These are phyloP conservation scores for Epichloe uncinata DNA, from an alignment of 2,329 filamentous ascomycete species.

Conservation along the genomic window DNA sequence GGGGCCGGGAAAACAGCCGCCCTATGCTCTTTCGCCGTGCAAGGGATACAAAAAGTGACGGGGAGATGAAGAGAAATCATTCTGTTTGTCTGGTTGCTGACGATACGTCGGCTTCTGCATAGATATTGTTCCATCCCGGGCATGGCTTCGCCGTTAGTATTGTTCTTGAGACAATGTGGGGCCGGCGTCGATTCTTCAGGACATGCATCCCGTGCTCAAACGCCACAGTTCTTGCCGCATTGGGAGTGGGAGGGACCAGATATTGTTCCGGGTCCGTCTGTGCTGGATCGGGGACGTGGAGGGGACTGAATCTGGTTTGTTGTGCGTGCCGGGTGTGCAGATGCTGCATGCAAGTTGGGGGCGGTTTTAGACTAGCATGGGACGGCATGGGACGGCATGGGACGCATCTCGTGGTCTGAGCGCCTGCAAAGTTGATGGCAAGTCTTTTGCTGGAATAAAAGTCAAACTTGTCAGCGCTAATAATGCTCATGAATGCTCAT, in stretches of 20 bases:
- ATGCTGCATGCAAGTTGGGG: not conserved
- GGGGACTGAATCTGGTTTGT: no score
- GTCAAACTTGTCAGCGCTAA: not conserved
- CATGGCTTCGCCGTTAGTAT: slow-evolving; percentile 20
- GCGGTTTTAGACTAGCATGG: not conserved
- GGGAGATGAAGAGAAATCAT: not conserved
- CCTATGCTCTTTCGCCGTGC: no score
- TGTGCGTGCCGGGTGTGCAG: no score
- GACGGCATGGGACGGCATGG: not conserved
- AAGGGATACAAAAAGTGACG: not conserved
- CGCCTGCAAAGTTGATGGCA: no score
- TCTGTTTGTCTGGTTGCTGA: not conserved
- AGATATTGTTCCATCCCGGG: slow-evolving; percentile 19
- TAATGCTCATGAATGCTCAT: not conserved
- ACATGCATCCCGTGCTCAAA: no score
- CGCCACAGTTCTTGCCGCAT: no score
- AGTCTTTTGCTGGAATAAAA: no score
- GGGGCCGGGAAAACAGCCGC: no score
- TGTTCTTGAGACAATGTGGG: slow-evolving; percentile 16
- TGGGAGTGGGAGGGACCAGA: no score
- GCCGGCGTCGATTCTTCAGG: not conserved
- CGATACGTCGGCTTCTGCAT: not conserved
- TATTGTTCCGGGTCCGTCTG: no score
- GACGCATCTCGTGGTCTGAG: no score
- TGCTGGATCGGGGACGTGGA: no score